Conservation (phyloP, 306 rosid species). For the Morella rubra region DNA sequence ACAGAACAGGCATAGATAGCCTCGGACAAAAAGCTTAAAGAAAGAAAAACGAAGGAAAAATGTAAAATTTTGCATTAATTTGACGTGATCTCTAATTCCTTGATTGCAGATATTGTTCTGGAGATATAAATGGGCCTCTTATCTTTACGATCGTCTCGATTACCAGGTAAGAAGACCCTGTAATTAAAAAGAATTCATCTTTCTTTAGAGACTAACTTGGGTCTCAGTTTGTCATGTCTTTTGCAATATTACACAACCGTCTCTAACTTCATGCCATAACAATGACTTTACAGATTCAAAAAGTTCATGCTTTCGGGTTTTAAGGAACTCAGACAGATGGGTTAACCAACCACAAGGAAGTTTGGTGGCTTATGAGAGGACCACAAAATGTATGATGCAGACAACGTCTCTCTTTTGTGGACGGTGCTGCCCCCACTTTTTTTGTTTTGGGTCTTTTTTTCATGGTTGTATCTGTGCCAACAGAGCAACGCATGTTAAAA, state of each 20-base stretch:
- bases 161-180: slow-evolving; percentile 37
- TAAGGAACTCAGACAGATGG: slow-evolving; percentile 23
- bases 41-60: neutral
- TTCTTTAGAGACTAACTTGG: neutral
- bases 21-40: neutral
- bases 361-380: slow-evolving; percentile 7
- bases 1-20: neutral
- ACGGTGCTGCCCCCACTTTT: slow-evolving; percentile 27
- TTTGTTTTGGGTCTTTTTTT: slow-evolving; percentile 40
- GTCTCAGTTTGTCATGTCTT: neutral
- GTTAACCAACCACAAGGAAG: neutral
- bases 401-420: slow-evolving; percentile 37
- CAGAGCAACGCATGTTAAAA: slow-evolving; percentile 62
- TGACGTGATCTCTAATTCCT: slow-evolving; percentile 6
- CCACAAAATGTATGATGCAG: slow-evolving; percentile 30
- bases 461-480: slow-evolving; percentile 71
- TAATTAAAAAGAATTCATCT: neutral
- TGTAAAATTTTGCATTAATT: slow-evolving; percentile 2
- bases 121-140: slow-evolving; percentile 58
- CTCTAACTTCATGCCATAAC: slow-evolving; percentile 7
- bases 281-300: slow-evolving; percentile 31
- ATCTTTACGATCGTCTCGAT: slow-evolving; percentile 23
- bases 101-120: slow-evolving; percentile 85
- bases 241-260: neutral
- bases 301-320: slow-evolving; percentile 16